A percentile compares a stretch with the other conserved stretches of the same genome.
phyloP scores from a whole-genome alignment of 345 rosid species.

The Eucalyptus melliodora region DNA sequence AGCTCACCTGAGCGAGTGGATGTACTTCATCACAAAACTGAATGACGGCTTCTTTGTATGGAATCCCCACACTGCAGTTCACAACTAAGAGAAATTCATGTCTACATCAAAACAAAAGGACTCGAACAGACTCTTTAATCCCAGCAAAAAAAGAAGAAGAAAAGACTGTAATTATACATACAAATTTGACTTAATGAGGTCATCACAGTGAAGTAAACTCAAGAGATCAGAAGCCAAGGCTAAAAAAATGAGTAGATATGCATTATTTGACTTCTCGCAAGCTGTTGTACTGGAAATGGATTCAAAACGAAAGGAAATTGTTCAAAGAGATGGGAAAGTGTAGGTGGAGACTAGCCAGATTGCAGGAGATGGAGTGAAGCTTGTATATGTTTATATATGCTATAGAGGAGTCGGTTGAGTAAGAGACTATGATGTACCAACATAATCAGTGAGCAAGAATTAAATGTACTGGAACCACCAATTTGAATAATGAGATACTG shows the following conservation, averaged over 20 bases:
- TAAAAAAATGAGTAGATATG: neutral
- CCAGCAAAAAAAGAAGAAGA: neutral
- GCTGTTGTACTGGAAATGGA: neutral
- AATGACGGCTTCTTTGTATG: slow-evolving; percentile 34
- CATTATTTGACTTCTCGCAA: neutral
- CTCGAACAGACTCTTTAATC: neutral
- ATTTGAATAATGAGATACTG: neutral
- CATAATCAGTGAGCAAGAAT: neutral
- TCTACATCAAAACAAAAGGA: neutral
- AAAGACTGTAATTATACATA: neutral
- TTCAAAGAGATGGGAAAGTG: neutral
- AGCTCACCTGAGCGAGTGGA: slow-evolving; percentile 34
- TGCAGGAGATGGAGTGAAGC: neutral
- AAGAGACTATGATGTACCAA: neutral
- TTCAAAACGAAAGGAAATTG: neutral
- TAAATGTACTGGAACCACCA: neutral
- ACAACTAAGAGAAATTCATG: neutral
- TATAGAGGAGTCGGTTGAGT: neutral
- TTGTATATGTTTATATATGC: neutral
- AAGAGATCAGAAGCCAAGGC: neutral
- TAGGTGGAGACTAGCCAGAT: neutral
- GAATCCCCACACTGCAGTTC: slow-evolving; percentile 33
- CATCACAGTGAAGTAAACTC: neutral
- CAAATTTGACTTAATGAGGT: neutral
- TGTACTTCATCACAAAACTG: slow-evolving; percentile 35